Conservation (phyloP, 2,329 filamentous ascomycete genomes). For the Fusarium abutilonis region DNA sequence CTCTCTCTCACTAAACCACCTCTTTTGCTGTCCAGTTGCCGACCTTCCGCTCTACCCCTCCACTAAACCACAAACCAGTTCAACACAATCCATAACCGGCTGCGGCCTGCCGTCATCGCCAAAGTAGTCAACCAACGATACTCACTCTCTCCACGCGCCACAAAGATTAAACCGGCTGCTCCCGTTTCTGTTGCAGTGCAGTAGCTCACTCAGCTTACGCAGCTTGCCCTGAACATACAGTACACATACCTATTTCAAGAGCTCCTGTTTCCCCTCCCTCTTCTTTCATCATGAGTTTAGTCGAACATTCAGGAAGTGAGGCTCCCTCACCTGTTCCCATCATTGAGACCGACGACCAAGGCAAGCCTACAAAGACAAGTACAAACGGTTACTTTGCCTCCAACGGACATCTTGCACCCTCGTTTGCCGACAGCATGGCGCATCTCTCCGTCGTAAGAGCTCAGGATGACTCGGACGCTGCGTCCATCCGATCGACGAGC, state of each 20-base stretch:
- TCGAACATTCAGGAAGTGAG: constrained; percentile 36
- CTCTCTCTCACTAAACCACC: background rate
- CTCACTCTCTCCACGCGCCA: constrained; percentile 10
- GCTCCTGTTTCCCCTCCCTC: constrained; percentile 24
- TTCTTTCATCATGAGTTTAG: constrained; percentile 40
- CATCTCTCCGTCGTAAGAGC: constrained; percentile 60
- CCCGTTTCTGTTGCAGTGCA: constrained; percentile 14
- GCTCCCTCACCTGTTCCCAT: constrained; percentile 42
- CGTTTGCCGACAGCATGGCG: constrained; percentile 56
- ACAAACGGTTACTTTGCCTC: constrained; percentile 44
- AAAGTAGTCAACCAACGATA: constrained; percentile 15
- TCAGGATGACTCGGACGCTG: constrained; percentile 46
- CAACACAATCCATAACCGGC: background rate
- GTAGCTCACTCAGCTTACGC: no score
- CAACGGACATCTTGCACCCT: constrained; percentile 35
- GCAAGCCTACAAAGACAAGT: constrained; percentile 39
- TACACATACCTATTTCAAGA: background rate
- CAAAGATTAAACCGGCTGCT: constrained; percentile 24
- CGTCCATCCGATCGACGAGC: constrained; percentile 41
- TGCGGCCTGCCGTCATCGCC: constrained; percentile 36
- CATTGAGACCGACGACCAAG: constrained; percentile 48
- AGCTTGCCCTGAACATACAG: no score
- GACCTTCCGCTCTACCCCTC: constrained; percentile 30
- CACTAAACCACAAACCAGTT: constrained; percentile 4
- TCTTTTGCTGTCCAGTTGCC: constrained; percentile 5